These are phyloP conservation scores for Zizania palustris DNA, from an alignment of 202 grass and related monocot species.

Conservation along the genomic window DNA sequence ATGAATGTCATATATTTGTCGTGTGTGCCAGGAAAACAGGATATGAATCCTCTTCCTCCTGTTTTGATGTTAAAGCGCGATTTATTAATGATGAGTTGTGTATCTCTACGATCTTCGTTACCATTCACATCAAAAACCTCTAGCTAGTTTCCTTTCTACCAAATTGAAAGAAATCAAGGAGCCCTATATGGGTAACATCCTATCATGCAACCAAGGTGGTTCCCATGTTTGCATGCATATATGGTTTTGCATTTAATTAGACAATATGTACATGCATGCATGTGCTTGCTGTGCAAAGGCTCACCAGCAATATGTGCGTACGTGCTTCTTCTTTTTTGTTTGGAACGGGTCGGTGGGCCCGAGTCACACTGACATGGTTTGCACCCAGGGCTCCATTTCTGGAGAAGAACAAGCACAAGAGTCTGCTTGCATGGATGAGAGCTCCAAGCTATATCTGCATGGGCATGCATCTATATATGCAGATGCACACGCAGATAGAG, in stretches of 20 bases:
- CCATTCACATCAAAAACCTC: neutral
- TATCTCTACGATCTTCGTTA: neutral
- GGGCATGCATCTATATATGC: neutral
- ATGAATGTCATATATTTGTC: no score
- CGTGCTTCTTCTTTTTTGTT: conserved; percentile 19
- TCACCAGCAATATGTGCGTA: neutral
- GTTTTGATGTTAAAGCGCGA: no score
- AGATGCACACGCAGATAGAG: neutral
- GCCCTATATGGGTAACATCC: neutral
- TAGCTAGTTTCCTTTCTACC: neutral
- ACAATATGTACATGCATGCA: neutral
- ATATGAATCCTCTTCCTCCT: no score
- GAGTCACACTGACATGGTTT: conserved; percentile 49
- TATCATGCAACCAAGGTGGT: neutral
- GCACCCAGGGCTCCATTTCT: conserved; percentile 51
- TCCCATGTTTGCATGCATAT: neutral
- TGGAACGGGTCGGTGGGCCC: conserved; percentile 28
- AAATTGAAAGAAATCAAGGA: neutral
- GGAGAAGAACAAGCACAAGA: conserved; percentile 54
- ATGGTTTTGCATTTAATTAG: neutral
- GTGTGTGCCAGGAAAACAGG: no score
- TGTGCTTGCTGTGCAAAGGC: neutral
- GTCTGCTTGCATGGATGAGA: conserved; percentile 35
- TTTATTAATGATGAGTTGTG: no score
- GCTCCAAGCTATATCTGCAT: conserved; percentile 25